A percentile compares a stretch with the other conserved stretches of the same genome.
Conservation (phyloP, 2,329 filamentous ascomycete genomes). For the Emericellopsis cladophorae region DNA sequence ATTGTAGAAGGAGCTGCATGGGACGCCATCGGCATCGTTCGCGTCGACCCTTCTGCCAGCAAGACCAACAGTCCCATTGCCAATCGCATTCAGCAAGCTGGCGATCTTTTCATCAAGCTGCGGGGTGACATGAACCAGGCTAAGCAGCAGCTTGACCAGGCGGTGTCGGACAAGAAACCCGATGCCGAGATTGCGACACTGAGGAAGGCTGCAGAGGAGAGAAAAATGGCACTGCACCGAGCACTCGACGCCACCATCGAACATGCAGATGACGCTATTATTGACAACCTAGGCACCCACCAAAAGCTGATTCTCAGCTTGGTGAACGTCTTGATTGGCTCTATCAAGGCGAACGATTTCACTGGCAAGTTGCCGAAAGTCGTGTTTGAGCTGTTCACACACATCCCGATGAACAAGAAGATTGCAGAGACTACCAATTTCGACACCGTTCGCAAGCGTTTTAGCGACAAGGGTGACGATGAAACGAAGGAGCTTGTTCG, state of each 20-base stretch:
- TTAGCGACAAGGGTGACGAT: conserved; percentile 52
- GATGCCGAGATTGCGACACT: conserved; percentile 21
- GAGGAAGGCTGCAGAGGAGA: conserved; percentile 26
- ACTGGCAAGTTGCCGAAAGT: conserved; percentile 40
- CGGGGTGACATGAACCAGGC: conserved; percentile 33
- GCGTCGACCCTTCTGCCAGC: conserved; percentile 27
- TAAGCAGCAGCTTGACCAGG: conserved; percentile 30
- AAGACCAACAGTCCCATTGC: conserved; percentile 27
- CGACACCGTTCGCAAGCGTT: conserved; percentile 48
- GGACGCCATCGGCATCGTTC: conserved; percentile 38
- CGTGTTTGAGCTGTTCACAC: conserved; percentile 46
- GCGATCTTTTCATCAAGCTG: conserved; percentile 34
- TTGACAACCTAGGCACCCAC: conserved; percentile 46
- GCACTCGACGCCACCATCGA: conserved; percentile 40
- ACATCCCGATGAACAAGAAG: conserved; percentile 48
- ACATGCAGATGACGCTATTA: conserved; percentile 39
- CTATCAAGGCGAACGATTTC: conserved; percentile 38
- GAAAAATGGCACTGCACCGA: conserved; percentile 34
- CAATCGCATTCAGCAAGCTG: conserved; percentile 35
- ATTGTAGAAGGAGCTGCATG: conserved; percentile 34
- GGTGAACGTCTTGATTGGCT: conserved; percentile 39
- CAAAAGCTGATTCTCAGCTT: conserved; percentile 42
- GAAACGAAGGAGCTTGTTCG: conserved; percentile 50
- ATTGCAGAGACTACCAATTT: conserved; percentile 54
- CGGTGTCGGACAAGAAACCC: conserved; percentile 25